phyloP scores from a whole-genome alignment of 352 stramenopile genomes.

The Globisporangium apiculatum region DNA sequence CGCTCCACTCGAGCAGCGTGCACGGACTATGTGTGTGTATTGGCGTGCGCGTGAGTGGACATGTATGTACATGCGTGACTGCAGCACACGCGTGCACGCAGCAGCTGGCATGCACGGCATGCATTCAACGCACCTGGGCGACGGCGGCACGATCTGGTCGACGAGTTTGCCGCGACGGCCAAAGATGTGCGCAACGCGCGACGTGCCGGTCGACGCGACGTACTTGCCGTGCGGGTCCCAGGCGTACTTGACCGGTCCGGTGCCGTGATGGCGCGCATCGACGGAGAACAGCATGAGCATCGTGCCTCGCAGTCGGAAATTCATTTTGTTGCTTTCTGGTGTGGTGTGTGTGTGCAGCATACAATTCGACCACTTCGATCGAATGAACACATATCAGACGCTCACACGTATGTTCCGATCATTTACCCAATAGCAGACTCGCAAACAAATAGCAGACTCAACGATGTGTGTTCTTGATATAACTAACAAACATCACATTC shows the following conservation, averaged over 20 bases:
- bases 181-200: constrained; percentile 73
- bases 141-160: constrained; percentile 73
- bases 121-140: constrained; percentile 33
- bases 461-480: too few species aligned
- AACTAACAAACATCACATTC: too few species aligned
- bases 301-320: not conserved
- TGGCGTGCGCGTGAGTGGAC: not conserved
- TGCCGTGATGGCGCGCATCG: constrained; percentile 67
- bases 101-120: not conserved
- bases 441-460: too few species aligned
- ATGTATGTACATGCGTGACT: too few species aligned
- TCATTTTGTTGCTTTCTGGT: not conserved
- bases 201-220: constrained; percentile 67
- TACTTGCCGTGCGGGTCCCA: constrained; percentile 74
- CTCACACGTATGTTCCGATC: not conserved
- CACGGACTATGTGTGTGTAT: constrained; percentile 30
- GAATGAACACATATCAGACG: not conserved
- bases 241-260: constrained; percentile 66
- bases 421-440: too few species aligned
- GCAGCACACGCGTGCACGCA: too few species aligned
- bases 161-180: constrained; percentile 60
- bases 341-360: too few species aligned
- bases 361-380: too few species aligned
- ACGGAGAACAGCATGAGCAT: constrained; percentile 84
- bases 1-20: constrained; percentile 68